These are phyloP conservation scores for Polytolypa hystricis DNA, from an alignment of 2,329 filamentous ascomycete species.

Conservation along the genomic window DNA sequence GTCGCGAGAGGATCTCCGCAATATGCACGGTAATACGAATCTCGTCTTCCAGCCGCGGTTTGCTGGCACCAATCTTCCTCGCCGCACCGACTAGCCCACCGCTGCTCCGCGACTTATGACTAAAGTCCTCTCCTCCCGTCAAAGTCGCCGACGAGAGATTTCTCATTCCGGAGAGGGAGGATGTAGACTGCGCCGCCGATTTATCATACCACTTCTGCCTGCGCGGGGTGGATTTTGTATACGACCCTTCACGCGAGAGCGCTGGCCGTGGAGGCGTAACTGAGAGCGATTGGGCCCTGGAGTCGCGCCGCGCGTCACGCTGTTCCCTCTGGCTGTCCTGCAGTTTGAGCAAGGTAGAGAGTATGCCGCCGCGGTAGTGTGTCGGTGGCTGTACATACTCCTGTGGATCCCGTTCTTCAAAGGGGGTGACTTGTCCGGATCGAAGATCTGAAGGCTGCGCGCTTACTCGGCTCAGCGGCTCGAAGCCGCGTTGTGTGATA, in stretches of 20 bases:
- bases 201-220: conserved; percentile 33
- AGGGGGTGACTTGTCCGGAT: conserved; percentile 2
- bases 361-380: conserved; percentile 61
- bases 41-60: conserved; percentile 32
- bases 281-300: neutral
- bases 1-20: conserved; percentile 61
- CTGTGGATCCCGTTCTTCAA: conserved; percentile 37
- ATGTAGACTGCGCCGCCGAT: conserved; percentile 24
- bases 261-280: conserved; percentile 11
- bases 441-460: conserved; percentile 20
- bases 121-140: conserved; percentile 11
- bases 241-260: conserved; percentile 11
- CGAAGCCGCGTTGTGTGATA: conserved; percentile 26
- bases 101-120: conserved; percentile 28
- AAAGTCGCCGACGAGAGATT: conserved; percentile 7
- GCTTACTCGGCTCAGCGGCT: conserved; percentile 23
- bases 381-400: conserved; percentile 50
- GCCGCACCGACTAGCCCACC: conserved; percentile 18
- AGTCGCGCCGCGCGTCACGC: conserved; percentile 3
- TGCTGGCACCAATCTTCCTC: conserved; percentile 12
- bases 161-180: conserved; percentile 20
- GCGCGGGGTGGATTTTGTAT: conserved; percentile 16
- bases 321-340: conserved; percentile 43
- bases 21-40: conserved; percentile 51
- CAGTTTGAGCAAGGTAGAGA: conserved; percentile 61